Base-by-base conservation (phyloP, 768 basidiomycete genomes). In the Clavulina sp. region DNA sequence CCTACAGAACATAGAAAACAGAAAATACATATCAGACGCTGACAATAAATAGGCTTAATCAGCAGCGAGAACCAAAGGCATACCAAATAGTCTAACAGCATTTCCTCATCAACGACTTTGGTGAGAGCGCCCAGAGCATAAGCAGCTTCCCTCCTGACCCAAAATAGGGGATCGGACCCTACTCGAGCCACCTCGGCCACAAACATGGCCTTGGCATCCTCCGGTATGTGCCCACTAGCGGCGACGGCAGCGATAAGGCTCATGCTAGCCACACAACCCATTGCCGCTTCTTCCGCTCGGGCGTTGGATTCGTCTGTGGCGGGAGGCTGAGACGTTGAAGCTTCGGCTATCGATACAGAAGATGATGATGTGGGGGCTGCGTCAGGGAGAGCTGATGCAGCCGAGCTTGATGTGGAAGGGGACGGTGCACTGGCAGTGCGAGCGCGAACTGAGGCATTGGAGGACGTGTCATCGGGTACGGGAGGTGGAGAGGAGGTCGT, bases 201-300 rank as follows among this genome's bases (percentile, higher is more conserved):
- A 60, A 86, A 84, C 1, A 76, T 74, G 13, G 62, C 61, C 53
- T 82, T 71, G 2, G 74, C 74, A 24, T 64, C 64, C 7, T 62
- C 59, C 66, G 28, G n/a, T 31, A 55, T 32, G 41, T 23, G 30
- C 84, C 81, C 80, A 56, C 77, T 78, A 26, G 87, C 84, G 29
- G 83, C 76, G 9, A 89, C 78, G 5, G 86, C 80, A 34, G 89
- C 89, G 69, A 93, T 84, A 48, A 95, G 68, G 61, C 85, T 87
- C 88, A 95, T 89, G 59, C 87, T 87, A 3, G 86, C 84, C 47
- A 93, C 69, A 52, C 88, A 74, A 4, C 92, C 92, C 19, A 88
- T 73, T 3, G 83, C 77, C 13, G 82, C 85, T 61, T 92, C 86
- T 57, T 87, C 77, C 29, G 36, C 36, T 38, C 21, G 36, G 36